Percentiles rank a stretch among this genome's conserved stretches.
Evolutionary conservation across 164 flowering plant species (phyloP).

Genomic region (Liquidambar formosana): DNA sequence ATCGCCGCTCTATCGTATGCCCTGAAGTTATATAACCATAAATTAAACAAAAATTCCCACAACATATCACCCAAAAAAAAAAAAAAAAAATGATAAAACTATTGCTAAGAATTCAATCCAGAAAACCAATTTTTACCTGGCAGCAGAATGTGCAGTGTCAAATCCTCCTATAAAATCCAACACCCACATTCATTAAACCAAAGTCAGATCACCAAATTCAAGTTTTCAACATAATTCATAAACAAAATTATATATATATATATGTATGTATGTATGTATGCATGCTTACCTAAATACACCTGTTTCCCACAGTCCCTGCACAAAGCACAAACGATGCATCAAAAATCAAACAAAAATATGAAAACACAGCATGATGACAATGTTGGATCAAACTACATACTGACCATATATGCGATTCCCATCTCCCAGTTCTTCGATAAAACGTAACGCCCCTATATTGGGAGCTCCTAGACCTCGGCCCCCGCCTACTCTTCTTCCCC

Average conservation of each 20-base stretch:
- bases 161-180: slow-evolving; percentile 59
- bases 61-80: neutral
- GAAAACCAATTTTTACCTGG: slow-evolving; percentile 44
- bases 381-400: neutral
- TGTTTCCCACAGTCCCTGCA: slow-evolving; percentile 89
- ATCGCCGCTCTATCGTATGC: slow-evolving; percentile 57
- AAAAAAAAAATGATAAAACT: neutral
- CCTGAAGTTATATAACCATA: slow-evolving; percentile 13
- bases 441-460: slow-evolving; percentile 61
- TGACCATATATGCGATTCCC: slow-evolving; percentile 70
- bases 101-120: neutral
- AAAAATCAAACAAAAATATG: slow-evolving; percentile 5
- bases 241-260: slow-evolving; percentile 5
- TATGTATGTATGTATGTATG: neutral
- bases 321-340: slow-evolving; percentile 1
- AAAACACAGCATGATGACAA: neutral
- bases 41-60: neutral
- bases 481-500: slow-evolving; percentile 48
- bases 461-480: slow-evolving; percentile 59
- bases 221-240: neutral
- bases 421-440: slow-evolving; percentile 52
- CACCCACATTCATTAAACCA: slow-evolving; percentile 4
- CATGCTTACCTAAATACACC: slow-evolving; percentile 68
- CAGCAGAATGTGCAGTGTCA: slow-evolving; percentile 88
- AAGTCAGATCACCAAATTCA: slow-evolving; percentile 1